These are phyloP conservation scores for Aegilops longissima DNA, from an alignment of 176 grass and related monocot species.

Conservation along the genomic window DNA sequence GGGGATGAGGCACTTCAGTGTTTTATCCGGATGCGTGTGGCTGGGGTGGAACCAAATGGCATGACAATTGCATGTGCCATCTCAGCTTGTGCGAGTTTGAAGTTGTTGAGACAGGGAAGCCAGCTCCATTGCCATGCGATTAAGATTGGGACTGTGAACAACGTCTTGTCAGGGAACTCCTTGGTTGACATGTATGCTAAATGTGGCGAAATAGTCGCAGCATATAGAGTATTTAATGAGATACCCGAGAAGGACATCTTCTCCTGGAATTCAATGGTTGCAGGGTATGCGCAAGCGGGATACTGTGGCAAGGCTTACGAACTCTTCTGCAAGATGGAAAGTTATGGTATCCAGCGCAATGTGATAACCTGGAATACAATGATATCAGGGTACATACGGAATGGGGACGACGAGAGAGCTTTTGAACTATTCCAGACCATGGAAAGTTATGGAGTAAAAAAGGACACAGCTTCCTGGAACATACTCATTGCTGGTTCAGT, in stretches of 20 bases:
- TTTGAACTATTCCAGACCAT: slow-evolving; percentile 76
- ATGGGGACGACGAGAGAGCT: slow-evolving; percentile 73
- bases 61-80: slow-evolving; percentile 61
- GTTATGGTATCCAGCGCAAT: slow-evolving; percentile 52
- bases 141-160: slow-evolving; percentile 49
- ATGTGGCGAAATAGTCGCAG: slow-evolving; percentile 54
- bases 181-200: slow-evolving; percentile 80
- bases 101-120: slow-evolving; percentile 45
- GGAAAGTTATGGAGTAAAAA: slow-evolving; percentile 58
- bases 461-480: slow-evolving; percentile 80
- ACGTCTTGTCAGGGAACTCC: slow-evolving; percentile 58
- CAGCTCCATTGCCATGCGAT: slow-evolving; percentile 65
- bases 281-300: slow-evolving; percentile 59
- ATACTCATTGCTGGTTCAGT: slow-evolving; percentile 73
- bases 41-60: slow-evolving; percentile 60
- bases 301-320: slow-evolving; percentile 77
- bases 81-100: slow-evolving; percentile 66
- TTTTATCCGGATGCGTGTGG: slow-evolving; percentile 55
- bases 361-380: slow-evolving; percentile 75
- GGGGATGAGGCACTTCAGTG: slow-evolving; percentile 47
- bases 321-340: slow-evolving; percentile 70
- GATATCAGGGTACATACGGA: slow-evolving; percentile 73
- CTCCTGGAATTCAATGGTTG: slow-evolving; percentile 85
- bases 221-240: slow-evolving; percentile 52
- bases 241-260: slow-evolving; percentile 70